Percentiles rank a stretch among this genome's conserved stretches.
phyloP scores from a whole-genome alignment of 805 yeast species.

The Cyberlindnera misumaiensis region DNA sequence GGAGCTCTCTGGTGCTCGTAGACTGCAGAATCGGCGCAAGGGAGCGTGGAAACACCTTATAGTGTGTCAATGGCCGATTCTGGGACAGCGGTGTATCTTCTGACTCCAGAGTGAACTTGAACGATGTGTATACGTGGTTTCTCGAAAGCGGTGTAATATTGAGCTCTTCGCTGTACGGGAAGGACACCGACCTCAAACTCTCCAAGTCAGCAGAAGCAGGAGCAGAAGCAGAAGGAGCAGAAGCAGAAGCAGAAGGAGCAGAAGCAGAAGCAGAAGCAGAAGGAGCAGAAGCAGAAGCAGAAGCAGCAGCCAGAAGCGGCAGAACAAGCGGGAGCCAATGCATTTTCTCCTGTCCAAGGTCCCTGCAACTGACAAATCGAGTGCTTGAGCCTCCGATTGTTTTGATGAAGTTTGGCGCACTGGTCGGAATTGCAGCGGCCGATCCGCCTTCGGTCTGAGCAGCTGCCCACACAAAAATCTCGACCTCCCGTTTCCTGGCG shows the following conservation, averaged over 20 bases:
- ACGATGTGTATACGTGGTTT: conserved; percentile 62
- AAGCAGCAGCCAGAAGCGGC: background rate
- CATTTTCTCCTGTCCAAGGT: background rate
- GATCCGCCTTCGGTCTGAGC: no score
- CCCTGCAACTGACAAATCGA: no score
- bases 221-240: no score
- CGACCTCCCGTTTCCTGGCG: no score
- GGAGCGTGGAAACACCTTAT: conserved; percentile 70
- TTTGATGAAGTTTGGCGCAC: no score
- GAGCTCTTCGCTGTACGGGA: conserved; percentile 55
- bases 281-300: no score
- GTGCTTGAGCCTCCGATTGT: no score
- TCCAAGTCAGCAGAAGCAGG: background rate
- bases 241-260: no score
- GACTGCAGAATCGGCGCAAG: conserved; percentile 68
- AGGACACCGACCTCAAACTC: conserved; percentile 3
- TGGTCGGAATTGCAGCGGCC: no score
- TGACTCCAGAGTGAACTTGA: conserved; percentile 60
- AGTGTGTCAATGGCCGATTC: conserved; percentile 33
- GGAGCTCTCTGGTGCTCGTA: conserved; percentile 68
- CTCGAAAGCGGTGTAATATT: conserved; percentile 65
- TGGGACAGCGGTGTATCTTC: conserved; percentile 28
- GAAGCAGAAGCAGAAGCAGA: no score
- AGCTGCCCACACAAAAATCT: no score
- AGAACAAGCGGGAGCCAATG: background rate